phyloP scores from a whole-genome alignment of 2,329 filamentous ascomycete genomes.

The Pyrenophora tritici-repentis region DNA sequence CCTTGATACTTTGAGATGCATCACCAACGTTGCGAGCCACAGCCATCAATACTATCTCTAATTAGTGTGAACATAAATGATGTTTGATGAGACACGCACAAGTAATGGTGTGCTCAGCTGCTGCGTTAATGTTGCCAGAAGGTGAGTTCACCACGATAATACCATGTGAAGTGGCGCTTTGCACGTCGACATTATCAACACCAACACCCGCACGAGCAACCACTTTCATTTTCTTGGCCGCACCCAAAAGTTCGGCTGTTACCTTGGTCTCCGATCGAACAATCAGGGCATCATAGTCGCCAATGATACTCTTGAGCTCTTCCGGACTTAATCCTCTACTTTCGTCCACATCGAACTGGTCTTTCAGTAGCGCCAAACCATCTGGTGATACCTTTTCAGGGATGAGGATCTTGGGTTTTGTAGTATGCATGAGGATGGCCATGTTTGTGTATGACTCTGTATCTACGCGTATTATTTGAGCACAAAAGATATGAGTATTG shows the following conservation, averaged over 20 bases:
- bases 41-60: constrained; percentile 64
- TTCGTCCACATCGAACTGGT: constrained; percentile 71
- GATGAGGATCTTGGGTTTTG: constrained; percentile 65
- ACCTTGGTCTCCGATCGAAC: constrained; percentile 83
- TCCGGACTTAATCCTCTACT: constrained; percentile 65
- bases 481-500: not conserved
- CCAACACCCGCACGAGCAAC: constrained; percentile 79
- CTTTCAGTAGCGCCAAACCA: constrained; percentile 70
- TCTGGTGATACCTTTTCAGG: constrained; percentile 82
- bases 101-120: constrained; percentile 76
- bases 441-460: constrained; percentile 20
- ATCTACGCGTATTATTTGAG: rapidly evolving
- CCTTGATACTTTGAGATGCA: constrained; percentile 70
- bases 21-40: constrained; percentile 74
- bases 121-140: constrained; percentile 78
- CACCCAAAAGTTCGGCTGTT: constrained; percentile 67
- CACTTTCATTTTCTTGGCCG: constrained; percentile 72
- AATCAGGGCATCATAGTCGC: constrained; percentile 75
- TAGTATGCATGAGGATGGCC: constrained; percentile 35
- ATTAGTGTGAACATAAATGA: constrained; percentile 28
- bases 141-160: constrained; percentile 83
- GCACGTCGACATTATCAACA: constrained; percentile 80
- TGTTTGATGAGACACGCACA: constrained; percentile 35
- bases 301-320: constrained; percentile 69
- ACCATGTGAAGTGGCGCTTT: constrained; percentile 71